phyloP scores from a whole-genome alignment of 1,284 basidiomycete genomes.

The Puccinia novopanici region DNA sequence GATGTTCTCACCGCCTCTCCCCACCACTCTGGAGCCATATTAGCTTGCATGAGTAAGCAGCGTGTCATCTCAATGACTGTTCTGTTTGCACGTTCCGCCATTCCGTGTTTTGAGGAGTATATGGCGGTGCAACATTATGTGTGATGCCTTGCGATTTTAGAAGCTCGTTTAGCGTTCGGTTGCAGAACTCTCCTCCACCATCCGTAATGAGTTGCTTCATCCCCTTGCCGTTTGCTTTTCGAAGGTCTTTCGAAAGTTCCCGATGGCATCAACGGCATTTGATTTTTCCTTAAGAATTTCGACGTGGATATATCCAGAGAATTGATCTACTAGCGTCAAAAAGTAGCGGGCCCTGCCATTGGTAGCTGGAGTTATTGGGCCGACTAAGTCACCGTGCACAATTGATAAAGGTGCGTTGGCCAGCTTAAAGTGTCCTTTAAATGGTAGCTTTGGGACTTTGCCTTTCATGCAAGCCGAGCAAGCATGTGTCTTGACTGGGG shows the following conservation, averaged over 20 bases:
- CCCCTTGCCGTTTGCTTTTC: background rate
- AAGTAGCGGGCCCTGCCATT: conserved; percentile 3
- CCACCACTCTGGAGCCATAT: too few relatives aligned
- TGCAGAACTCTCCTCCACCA: background rate
- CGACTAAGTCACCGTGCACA: background rate
- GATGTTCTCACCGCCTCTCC: conserved; percentile 5
- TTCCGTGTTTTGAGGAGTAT: conserved; percentile 9
- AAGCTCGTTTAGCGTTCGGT: background rate
- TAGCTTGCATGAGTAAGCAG: background rate
- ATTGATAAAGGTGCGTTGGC: background rate
- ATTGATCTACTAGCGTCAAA: background rate
- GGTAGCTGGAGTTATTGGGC: conserved; percentile 1
- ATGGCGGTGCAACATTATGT: conserved; percentile 4
- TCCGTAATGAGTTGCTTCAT: conserved; percentile 7
- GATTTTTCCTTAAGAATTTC: background rate
- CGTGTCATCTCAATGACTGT: background rate
- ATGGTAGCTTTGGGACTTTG: background rate
- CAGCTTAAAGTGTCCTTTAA: background rate
- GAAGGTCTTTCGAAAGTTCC: background rate
- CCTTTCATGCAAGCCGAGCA: conserved; percentile 4
- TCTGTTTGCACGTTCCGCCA: background rate
- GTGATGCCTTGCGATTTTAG: background rate
- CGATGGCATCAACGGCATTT: background rate
- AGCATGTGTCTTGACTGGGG: too few relatives aligned
- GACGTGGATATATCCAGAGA: background rate